These are phyloP conservation scores for Hypericum perforatum DNA, from an alignment of 345 rosid genomes.

Conservation along the genomic window DNA sequence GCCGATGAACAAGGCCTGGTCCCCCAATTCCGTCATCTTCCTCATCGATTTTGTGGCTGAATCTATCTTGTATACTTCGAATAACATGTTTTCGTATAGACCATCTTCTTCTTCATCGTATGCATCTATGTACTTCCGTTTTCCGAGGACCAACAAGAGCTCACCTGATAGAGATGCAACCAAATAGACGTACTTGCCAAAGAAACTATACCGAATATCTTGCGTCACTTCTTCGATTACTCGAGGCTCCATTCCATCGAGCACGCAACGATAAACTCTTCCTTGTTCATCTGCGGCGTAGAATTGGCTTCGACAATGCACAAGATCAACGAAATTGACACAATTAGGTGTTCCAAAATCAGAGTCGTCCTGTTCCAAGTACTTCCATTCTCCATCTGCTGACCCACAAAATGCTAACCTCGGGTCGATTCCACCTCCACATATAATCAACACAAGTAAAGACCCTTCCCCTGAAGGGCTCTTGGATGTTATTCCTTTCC, in stretches of 20 bases:
- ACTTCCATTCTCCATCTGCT: constrained; percentile 4
- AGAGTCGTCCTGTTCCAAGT: background rate
- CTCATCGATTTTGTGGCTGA: background rate
- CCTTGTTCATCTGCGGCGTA: background rate
- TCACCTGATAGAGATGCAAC: background rate
- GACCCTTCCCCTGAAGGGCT: background rate
- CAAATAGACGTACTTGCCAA: background rate
- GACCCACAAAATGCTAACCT: background rate
- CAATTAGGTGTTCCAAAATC: no score
- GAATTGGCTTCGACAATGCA: background rate
- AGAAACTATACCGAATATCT: background rate
- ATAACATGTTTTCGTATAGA: background rate
- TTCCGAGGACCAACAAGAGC: background rate
- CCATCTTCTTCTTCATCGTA: no score
- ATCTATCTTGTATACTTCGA: constrained; percentile 5
- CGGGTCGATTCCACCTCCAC: background rate
- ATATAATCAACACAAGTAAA: background rate
- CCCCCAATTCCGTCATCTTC: background rate
- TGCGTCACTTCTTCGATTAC: no score
- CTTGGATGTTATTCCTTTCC: background rate
- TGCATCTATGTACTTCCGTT: background rate
- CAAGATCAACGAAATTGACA: constrained; percentile 3
- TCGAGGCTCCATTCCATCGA: background rate
- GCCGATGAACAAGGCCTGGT: constrained; percentile 2
- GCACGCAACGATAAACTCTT: background rate